Evolutionary conservation across 2,329 filamentous ascomycete species (phyloP).

Genomic region (Stachybotrys chlorohalonatus): DNA sequence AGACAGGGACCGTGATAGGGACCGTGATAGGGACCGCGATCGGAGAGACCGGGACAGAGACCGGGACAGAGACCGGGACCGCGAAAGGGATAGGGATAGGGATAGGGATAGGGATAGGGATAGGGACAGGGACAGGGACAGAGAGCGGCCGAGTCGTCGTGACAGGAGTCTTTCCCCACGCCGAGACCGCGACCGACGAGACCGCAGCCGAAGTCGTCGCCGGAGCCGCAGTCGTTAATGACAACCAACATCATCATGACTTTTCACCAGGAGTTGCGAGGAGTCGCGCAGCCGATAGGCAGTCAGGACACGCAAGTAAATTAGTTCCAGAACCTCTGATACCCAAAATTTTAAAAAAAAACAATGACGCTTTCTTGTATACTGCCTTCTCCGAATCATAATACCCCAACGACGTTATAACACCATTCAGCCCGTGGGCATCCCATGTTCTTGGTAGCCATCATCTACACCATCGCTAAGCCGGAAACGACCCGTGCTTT

Average conservation of each 20-base stretch:
- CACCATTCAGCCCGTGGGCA: too few relatives aligned
- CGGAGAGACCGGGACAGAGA: slow-evolving; percentile 21
- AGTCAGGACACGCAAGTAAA: background rate
- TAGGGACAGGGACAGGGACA: slow-evolving; percentile 21
- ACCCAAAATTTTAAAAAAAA: background rate
- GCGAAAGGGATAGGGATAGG: slow-evolving; percentile 23
- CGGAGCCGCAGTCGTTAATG: slow-evolving; percentile 24
- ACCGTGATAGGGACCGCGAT: slow-evolving; percentile 23
- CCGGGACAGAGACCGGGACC: slow-evolving; percentile 26
- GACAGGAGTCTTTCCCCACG: slow-evolving; percentile 12
- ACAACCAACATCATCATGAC: background rate
- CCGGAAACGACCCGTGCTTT: background rate
- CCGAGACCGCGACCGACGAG: slow-evolving; percentile 20
- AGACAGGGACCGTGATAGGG: slow-evolving; percentile 8
- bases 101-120: slow-evolving; percentile 20
- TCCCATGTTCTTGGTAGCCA: too few relatives aligned
- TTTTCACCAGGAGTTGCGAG: background rate
- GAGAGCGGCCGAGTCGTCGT: slow-evolving; percentile 10
- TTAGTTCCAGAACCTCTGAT: background rate
- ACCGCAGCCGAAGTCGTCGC: slow-evolving; percentile 26
- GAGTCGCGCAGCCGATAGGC: slow-evolving; percentile 11
- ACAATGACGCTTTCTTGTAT: background rate
- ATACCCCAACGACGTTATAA: background rate
- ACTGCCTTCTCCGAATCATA: background rate
- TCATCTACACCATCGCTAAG: background rate